Conservation (phyloP, 768 basidiomycete genomes). For the Gyrodon lividus region DNA sequence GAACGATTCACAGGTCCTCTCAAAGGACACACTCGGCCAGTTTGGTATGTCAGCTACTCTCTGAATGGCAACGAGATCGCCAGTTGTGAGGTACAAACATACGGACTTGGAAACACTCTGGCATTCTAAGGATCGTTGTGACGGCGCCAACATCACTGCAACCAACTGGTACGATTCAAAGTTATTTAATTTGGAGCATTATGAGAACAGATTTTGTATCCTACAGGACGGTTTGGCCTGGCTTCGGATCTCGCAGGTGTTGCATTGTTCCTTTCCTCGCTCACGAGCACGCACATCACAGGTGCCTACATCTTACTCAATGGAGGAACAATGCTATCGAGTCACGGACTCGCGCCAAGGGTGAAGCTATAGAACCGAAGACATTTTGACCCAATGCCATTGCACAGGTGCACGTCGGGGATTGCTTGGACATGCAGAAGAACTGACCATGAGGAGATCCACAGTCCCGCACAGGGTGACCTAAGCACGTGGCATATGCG, state of each 20-base stretch:
- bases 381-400: background rate
- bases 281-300: slow-evolving; percentile 72
- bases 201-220: background rate
- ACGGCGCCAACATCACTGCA: too few species aligned
- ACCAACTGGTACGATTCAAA: slow-evolving; percentile 54
- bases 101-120: too few species aligned
- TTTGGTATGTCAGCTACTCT: too few species aligned
- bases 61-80: too few species aligned
- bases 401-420: background rate
- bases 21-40: too few species aligned
- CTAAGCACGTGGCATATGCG: too few species aligned
- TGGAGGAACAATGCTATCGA: slow-evolving; percentile 47
- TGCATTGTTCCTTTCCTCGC: slow-evolving; percentile 65
- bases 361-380: slow-evolving; percentile 23
- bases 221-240: slow-evolving; percentile 61
- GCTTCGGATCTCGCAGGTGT: slow-evolving; percentile 73
- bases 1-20: too few species aligned
- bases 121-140: too few species aligned
- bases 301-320: slow-evolving; percentile 72
- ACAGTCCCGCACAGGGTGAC: too few species aligned
- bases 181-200: background rate
- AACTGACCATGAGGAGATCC: too few species aligned
- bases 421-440: background rate
- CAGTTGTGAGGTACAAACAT: too few species aligned
- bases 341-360: slow-evolving; percentile 22